phyloP scores from a whole-genome alignment of 1,139 yeast genomes.

The Candida tetrigidarum region DNA sequence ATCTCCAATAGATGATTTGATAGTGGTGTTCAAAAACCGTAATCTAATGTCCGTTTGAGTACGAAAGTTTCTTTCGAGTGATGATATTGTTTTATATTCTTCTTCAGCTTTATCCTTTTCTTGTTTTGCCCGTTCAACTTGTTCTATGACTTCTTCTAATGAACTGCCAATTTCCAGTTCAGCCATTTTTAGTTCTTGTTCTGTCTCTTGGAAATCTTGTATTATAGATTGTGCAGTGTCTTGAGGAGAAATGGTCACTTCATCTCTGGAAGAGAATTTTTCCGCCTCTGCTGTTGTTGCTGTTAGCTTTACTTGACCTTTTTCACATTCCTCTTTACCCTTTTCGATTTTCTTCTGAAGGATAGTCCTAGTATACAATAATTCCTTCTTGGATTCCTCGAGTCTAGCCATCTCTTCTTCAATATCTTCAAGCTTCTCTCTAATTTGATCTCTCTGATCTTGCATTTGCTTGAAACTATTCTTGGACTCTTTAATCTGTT shows the following conservation, averaged over 20 bases:
- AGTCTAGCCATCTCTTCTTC: slow-evolving; percentile 17
- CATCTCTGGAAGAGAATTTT: slow-evolving; percentile 33
- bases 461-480: slow-evolving; percentile 7
- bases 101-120: slow-evolving; percentile 34
- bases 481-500: slow-evolving; percentile 14
- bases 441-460: slow-evolving; percentile 2
- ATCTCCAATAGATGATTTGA: slow-evolving; percentile 33
- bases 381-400: slow-evolving; percentile 17
- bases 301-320: slow-evolving; percentile 24
- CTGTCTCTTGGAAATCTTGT: slow-evolving; percentile 35
- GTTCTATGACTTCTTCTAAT: slow-evolving; percentile 42
- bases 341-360: slow-evolving; percentile 16
- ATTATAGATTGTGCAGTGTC: slow-evolving; percentile 45
- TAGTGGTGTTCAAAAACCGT: slow-evolving; percentile 52
- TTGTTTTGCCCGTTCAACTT: slow-evolving; percentile 28
- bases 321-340: slow-evolving; percentile 19
- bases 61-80: slow-evolving; percentile 28
- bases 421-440: slow-evolving; percentile 16
- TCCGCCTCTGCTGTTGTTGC: slow-evolving; percentile 33
- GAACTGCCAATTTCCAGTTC: slow-evolving; percentile 40
- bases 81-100: slow-evolving; percentile 26
- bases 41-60: slow-evolving; percentile 51
- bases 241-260: slow-evolving; percentile 27
- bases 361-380: slow-evolving; percentile 16
- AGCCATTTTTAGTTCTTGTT: slow-evolving; percentile 39